Base-by-base conservation (phyloP, 2,329 filamentous ascomycete species). In the Alternaria alternata region DNA sequence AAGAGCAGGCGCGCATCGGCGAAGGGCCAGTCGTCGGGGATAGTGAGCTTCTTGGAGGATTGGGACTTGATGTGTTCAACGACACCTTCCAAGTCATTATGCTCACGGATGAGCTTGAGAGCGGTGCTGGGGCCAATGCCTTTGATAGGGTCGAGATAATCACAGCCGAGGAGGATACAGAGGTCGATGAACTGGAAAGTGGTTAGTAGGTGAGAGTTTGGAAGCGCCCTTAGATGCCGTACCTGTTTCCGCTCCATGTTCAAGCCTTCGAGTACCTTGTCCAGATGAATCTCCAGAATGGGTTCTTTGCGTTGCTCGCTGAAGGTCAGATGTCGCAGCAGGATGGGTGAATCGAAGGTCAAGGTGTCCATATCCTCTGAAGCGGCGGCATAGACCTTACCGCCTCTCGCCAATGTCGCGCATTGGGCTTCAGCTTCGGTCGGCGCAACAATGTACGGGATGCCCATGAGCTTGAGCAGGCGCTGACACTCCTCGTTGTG, bases 361-460 rank as follows among this genome's bases (percentile, higher is more conserved):
- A 99, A 83, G 0, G 95, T 99, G 76, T 99, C 95, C 95, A 99
- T 99, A 81, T 99, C 95, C 81, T 99, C 95, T 66, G 92, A 96
- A 3, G 95, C 95, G 20, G 95, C 95, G 4, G 94, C 95, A 77
- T 96, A 99, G 52, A 99, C 95, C 81, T 98, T 98, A 38, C 93
- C 94, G 5, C 92, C 94, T 62, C 91, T 86, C 1, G 95, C 95
- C 63, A 99, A 84, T 41, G 90, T 91, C 3, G 95, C 95, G 78
- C 95, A 99, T 78, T 99, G 95, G 2, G 95, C 95, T 82, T 99
- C 95, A 5, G 95, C 95, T 80, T 99, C 95, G 0, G 95, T 99
- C 0, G 95, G 95, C 0, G 95, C 95, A 73, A 97, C 87, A 65
- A 99, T 94, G 79, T 90, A 98, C 1, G 95, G 95, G 36, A 99